Percentiles rank a stretch among this genome's conserved stretches.
These are phyloP conservation scores for Chaetomium tenue DNA, from an alignment of 495 filamentous ascomycete genomes.

Conservation along the genomic window DNA sequence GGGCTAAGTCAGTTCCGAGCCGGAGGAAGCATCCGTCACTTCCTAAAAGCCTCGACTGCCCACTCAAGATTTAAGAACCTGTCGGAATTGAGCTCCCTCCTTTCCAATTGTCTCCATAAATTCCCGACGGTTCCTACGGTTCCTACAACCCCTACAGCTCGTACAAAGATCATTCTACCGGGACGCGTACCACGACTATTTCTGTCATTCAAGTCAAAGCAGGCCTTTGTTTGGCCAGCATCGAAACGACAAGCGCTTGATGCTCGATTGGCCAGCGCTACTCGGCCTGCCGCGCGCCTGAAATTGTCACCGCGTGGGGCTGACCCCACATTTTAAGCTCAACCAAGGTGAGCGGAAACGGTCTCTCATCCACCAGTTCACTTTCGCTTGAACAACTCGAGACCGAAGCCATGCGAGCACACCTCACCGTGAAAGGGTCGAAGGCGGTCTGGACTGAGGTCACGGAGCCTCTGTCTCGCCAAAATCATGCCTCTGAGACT, in stretches of 20 bases:
- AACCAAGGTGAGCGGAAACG: conserved; percentile 24
- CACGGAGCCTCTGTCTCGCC: not conserved
- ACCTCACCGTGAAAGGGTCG: not conserved
- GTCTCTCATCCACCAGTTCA: conserved; percentile 27
- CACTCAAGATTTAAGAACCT: not conserved
- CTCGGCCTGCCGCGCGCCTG: conserved; percentile 35
- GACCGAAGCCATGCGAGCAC: conserved; percentile 16
- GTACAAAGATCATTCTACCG: not conserved
- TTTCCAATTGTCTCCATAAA: not conserved
- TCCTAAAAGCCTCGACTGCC: conserved; percentile 1
- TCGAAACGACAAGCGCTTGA: conserved; percentile 27
- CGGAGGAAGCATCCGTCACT: not conserved
- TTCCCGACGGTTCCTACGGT: not conserved
- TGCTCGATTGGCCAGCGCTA: conserved; percentile 21
- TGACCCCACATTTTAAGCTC: conserved; percentile 22
- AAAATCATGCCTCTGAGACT: conserved; percentile 5
- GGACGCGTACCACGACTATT: conserved; percentile 5
- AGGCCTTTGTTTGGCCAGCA: conserved; percentile 22
- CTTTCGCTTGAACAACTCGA: conserved; percentile 21
- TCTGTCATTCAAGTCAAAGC: conserved; percentile 12
- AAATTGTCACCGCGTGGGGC: conserved; percentile 7
- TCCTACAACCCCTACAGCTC: not conserved
- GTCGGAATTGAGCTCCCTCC: not conserved
- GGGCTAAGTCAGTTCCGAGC: not conserved
- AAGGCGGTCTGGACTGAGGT: not conserved